A percentile compares a stretch with the other conserved stretches of the same genome.
Conservation (phyloP, 139 green algal genomes). For the Dunaliella sp. region DNA sequence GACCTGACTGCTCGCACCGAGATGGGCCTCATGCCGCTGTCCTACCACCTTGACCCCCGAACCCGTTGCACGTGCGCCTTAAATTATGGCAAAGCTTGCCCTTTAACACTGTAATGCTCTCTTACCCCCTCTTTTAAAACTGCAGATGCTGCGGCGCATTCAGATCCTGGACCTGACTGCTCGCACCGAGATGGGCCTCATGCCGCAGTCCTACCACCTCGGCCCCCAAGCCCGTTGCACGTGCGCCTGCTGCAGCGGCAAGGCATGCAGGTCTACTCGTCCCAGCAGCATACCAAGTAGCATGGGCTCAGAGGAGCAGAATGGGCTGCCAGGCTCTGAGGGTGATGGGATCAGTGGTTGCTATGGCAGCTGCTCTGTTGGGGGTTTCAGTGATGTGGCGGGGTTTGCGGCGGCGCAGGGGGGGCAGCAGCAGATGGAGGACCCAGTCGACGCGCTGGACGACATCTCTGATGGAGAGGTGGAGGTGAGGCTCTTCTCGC, state of each 20-base stretch:
- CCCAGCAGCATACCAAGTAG: too few relatives aligned
- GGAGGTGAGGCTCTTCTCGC: conserved; percentile 5
- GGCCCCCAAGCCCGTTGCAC: neutral
- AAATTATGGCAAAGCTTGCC: neutral
- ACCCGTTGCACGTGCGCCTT: neutral
- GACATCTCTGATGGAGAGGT: conserved; percentile 9
- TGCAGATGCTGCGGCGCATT: neutral
- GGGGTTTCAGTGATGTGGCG: too few relatives aligned
- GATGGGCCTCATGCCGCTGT: neutral
- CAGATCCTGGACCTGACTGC: neutral
- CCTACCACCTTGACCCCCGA: neutral
- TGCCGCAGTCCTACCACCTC: neutral
- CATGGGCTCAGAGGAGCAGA: too few relatives aligned
- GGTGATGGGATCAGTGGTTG: too few relatives aligned
- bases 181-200: conserved; percentile 2
- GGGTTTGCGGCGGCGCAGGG: neutral
- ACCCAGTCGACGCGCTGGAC: neutral
- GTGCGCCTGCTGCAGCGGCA: neutral
- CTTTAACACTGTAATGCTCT: too few relatives aligned
- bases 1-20: conserved; percentile 2
- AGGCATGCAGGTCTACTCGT: neutral
- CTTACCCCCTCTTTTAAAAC: too few relatives aligned
- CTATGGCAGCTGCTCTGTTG: too few relatives aligned
- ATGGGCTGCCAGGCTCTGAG: too few relatives aligned
- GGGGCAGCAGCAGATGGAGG: neutral